Conservation (phyloP, 306 rosid genomes). For the Leucaena leucocephala region DNA sequence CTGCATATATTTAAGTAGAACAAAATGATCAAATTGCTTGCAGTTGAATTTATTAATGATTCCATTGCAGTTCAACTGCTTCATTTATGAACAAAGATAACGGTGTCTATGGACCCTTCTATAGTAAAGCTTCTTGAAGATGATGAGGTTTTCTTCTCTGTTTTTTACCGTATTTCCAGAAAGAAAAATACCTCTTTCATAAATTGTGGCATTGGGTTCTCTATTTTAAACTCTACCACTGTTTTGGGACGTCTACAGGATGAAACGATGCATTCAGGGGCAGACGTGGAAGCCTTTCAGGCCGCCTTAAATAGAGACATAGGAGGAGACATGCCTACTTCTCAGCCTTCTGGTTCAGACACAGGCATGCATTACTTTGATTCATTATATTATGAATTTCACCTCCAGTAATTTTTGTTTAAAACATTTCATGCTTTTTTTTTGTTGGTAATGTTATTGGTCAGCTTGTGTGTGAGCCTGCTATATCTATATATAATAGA, state of each 20-base stretch:
- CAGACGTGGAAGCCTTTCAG: slow-evolving; percentile 86
- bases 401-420: neutral
- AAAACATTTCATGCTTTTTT: neutral
- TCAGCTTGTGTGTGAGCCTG: neutral
- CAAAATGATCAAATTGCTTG: neutral
- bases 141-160: slow-evolving; percentile 65
- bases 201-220: slow-evolving; percentile 21
- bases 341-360: slow-evolving; percentile 61
- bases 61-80: slow-evolving; percentile 25
- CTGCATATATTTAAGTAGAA: neutral
- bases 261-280: slow-evolving; percentile 89
- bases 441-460: neutral
- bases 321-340: slow-evolving; percentile 63
- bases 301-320: slow-evolving; percentile 82
- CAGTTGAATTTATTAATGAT: neutral
- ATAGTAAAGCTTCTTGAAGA: slow-evolving; percentile 91
- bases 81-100: slow-evolving; percentile 19
- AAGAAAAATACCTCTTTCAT: slow-evolving; percentile 4
- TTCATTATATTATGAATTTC: neutral
- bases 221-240: neutral
- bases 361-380: slow-evolving; percentile 42
- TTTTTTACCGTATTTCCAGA: slow-evolving; percentile 3
- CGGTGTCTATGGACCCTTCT: slow-evolving; percentile 69
- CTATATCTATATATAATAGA: neutral
- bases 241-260: slow-evolving; percentile 52